Percentiles rank a stretch among this genome's conserved stretches.
Conservation (phyloP, 2,329 filamentous ascomycete genomes). For the Claviceps pusilla region DNA sequence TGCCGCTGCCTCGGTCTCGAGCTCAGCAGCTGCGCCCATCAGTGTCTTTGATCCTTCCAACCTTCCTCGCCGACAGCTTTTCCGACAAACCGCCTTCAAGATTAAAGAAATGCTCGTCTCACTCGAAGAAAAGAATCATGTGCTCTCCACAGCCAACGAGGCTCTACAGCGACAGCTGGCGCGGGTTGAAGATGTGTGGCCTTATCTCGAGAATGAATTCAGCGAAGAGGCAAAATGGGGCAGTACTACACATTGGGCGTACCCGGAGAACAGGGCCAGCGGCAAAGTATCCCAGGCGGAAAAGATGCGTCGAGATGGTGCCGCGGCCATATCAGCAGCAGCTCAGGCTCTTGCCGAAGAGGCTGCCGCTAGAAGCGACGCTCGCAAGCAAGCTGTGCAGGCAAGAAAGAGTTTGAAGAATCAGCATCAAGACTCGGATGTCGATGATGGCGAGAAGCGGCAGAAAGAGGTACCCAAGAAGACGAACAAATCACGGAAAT, state of each 20-base stretch:
- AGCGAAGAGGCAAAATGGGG: slow-evolving; percentile 90
- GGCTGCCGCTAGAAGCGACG: slow-evolving; percentile 69
- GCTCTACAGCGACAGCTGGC: slow-evolving; percentile 71
- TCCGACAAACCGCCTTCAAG: slow-evolving; percentile 61
- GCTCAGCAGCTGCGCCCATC: slow-evolving; percentile 20
- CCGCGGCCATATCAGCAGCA: slow-evolving; percentile 61
- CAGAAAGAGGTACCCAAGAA: slow-evolving; percentile 46
- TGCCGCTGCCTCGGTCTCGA: slow-evolving; percentile 24
- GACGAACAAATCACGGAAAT: slow-evolving; percentile 48
- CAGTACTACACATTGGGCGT: slow-evolving; percentile 88
- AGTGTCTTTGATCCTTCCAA: slow-evolving; percentile 41
- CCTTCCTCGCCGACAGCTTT: slow-evolving; percentile 55
- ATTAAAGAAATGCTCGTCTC: slow-evolving; percentile 77
- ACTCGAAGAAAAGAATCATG: slow-evolving; percentile 94
- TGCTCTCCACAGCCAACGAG: slow-evolving; percentile 83
- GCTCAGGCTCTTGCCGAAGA: slow-evolving; percentile 68
- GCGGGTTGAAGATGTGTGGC: slow-evolving; percentile 76
- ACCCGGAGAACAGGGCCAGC: slow-evolving; percentile 63
- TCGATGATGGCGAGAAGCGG: slow-evolving; percentile 50
- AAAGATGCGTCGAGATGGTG: slow-evolving; percentile 62
- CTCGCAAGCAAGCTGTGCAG: slow-evolving; percentile 65
- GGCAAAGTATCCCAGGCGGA: slow-evolving; percentile 52
- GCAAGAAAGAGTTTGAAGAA: slow-evolving; percentile 58
- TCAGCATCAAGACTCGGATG: slow-evolving; percentile 62
- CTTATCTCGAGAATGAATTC: slow-evolving; percentile 74